Conservation (phyloP, 169 alveolate genomes). For the Babesia ovis region DNA sequence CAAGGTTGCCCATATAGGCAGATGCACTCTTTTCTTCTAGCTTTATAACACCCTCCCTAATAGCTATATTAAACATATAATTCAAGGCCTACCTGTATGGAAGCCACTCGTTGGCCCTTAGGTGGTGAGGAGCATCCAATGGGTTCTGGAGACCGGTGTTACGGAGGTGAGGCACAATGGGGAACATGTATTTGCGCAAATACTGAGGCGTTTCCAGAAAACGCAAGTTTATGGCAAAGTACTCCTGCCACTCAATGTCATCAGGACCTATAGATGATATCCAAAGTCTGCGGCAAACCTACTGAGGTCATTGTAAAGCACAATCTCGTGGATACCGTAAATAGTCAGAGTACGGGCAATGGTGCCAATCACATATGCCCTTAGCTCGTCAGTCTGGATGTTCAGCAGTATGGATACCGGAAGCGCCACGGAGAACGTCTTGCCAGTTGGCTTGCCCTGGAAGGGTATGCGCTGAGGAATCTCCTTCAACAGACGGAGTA, state of each 20-base stretch:
- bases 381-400: conserved; percentile 83
- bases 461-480: conserved; percentile 74
- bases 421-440: conserved; percentile 81
- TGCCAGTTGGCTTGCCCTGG: conserved; percentile 71
- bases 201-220: conserved; percentile 99
- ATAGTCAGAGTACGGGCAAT: conserved; percentile 90
- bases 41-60: conserved; percentile 67
- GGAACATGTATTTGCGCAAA: conserved; percentile 89
- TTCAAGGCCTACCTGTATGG: conserved; percentile 75
- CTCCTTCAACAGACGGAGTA: conserved; percentile 48
- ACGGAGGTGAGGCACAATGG: conserved; percentile 84
- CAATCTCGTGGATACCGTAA: conserved; percentile 90
- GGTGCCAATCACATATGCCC: conserved; percentile 88
- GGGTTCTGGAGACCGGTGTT: conserved; percentile 97
- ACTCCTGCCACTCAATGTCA: conserved; percentile 61
- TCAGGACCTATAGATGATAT: conserved; percentile 11
- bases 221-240: conserved; percentile 90
- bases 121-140: conserved; percentile 98
- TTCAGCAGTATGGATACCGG: conserved; percentile 83
- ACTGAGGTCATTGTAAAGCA: conserved; percentile 87
- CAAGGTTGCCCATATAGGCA: conserved; percentile 6
- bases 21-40: conserved; percentile 57
- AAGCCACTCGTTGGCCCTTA: conserved; percentile 91
- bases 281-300: not conserved
- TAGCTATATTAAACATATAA: conserved; percentile 26